Conservation (phyloP, 345 rosid genomes). For the Eucalyptus pumila region DNA sequence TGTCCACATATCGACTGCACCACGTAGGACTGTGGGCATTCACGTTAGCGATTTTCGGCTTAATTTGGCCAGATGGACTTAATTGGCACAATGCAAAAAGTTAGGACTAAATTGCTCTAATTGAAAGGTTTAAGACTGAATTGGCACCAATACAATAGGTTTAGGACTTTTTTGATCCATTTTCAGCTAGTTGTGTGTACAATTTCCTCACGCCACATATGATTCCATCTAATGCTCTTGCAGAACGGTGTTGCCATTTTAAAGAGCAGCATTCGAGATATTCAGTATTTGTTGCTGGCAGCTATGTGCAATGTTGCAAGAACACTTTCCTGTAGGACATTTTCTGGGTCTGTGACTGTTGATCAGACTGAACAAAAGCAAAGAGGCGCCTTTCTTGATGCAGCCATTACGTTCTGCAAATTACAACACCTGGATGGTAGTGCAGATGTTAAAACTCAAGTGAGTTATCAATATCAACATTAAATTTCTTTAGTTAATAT, state of each 20-base stretch:
- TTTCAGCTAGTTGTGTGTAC: background rate
- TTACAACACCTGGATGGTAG: constrained; percentile 74
- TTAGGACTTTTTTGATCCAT: background rate
- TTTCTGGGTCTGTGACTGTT: constrained; percentile 22
- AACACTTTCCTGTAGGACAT: constrained; percentile 45
- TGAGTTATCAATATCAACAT: constrained; percentile 7
- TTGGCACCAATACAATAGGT: background rate
- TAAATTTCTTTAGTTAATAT: background rate
- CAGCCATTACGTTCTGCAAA: constrained; percentile 85
- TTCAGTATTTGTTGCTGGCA: constrained; percentile 69
- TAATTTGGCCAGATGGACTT: background rate
- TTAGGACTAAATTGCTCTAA: background rate
- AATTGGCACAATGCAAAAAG: background rate
- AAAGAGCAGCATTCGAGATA: constrained; percentile 30
- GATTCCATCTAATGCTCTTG: constrained; percentile 10
- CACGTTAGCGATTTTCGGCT: background rate
- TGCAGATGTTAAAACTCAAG: constrained; percentile 59
- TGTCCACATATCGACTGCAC: too few relatives aligned
- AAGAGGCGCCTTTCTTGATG: constrained; percentile 57
- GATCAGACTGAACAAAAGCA: constrained; percentile 60
- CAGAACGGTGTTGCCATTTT: constrained; percentile 38
- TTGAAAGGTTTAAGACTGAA: background rate
- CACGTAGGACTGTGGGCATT: background rate
- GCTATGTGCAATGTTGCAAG: constrained; percentile 70
- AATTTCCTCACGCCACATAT: background rate